phyloP scores from a whole-genome alignment of 2,329 filamentous ascomycete genomes.

The Alternaria rosae region DNA sequence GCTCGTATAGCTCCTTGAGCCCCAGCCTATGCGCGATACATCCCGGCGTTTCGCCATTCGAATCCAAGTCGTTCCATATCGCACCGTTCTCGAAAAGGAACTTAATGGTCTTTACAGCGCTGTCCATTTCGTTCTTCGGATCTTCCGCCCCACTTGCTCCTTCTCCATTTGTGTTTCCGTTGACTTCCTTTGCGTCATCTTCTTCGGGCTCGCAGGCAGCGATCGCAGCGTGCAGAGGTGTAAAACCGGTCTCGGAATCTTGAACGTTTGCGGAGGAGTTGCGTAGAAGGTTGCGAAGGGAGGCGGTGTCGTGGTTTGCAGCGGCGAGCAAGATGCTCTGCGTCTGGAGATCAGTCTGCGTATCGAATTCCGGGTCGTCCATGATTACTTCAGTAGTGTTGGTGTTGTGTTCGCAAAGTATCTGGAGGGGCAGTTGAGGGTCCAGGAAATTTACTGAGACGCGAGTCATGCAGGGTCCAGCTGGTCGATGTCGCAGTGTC shows the following conservation, averaged over 20 bases:
- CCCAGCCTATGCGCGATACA: constrained; percentile 79
- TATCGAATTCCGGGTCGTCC: constrained; percentile 45
- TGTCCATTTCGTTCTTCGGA: constrained; percentile 54
- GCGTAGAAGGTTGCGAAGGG: constrained; percentile 73
- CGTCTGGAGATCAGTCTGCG: constrained; percentile 54
- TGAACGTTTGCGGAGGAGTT: constrained; percentile 74
- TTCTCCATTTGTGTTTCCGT: constrained; percentile 36
- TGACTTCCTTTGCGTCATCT: constrained; percentile 38
- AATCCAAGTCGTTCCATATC: constrained; percentile 96
- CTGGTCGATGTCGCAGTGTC: neutral
- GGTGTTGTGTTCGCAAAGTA: neutral
- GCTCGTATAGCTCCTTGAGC: constrained; percentile 73
- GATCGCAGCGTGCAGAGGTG: constrained; percentile 88
- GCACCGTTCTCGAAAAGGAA: constrained; percentile 86
- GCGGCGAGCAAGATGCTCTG: constrained; percentile 72
- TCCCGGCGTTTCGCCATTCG: constrained; percentile 86
- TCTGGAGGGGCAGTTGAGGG: constrained; percentile 8
- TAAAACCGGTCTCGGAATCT: constrained; percentile 84
- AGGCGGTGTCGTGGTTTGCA: constrained; percentile 70
- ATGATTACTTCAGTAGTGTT: constrained; percentile 17
- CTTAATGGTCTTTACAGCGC: constrained; percentile 71
- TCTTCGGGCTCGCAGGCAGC: constrained; percentile 61
- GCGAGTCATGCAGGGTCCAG: constrained; percentile 21
- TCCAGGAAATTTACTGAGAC: constrained; percentile 17
- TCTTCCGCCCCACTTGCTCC: constrained; percentile 38